A percentile compares a stretch with the other conserved stretches of the same genome.
Conservation (phyloP, 306 rosid genomes). For the Cucurbita argyrosperma region DNA sequence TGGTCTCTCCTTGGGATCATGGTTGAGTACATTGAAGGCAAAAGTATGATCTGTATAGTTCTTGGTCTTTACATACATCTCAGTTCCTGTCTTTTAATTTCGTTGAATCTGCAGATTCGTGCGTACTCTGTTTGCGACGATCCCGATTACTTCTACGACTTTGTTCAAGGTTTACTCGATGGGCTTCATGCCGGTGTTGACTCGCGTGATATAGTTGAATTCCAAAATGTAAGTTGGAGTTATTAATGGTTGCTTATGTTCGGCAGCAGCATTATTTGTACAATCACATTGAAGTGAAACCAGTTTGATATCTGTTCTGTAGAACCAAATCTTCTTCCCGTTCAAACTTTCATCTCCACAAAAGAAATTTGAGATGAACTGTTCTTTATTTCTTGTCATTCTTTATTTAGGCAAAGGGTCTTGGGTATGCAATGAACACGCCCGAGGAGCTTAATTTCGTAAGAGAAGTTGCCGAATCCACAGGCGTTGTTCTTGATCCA, state of each 20-base stretch:
- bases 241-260: not conserved
- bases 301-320: not conserved
- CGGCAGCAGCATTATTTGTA: not conserved
- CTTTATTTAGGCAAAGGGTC: conserved; percentile 66
- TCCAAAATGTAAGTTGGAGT: conserved; percentile 49
- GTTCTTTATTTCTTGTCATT: not conserved
- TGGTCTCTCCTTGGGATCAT: conserved; percentile 74
- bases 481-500: conserved; percentile 85
- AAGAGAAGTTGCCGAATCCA: conserved; percentile 56
- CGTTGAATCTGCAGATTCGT: conserved; percentile 39
- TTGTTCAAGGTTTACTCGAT: conserved; percentile 75
- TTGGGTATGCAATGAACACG: conserved; percentile 82
- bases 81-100: conserved; percentile 8
- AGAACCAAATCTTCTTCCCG: not conserved
- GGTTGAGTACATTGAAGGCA: conserved; percentile 67
- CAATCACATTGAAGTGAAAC: not conserved
- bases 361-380: not conserved
- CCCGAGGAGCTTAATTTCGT: conserved; percentile 70
- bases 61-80: not conserved
- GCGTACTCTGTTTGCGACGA: conserved; percentile 80
- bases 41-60: conserved; percentile 35
- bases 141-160: conserved; percentile 72
- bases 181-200: conserved; percentile 61
- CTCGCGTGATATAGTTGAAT: conserved; percentile 53
- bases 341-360: not conserved